phyloP scores from a whole-genome alignment of 2,329 filamentous ascomycete genomes.

The Venturia effusa region DNA sequence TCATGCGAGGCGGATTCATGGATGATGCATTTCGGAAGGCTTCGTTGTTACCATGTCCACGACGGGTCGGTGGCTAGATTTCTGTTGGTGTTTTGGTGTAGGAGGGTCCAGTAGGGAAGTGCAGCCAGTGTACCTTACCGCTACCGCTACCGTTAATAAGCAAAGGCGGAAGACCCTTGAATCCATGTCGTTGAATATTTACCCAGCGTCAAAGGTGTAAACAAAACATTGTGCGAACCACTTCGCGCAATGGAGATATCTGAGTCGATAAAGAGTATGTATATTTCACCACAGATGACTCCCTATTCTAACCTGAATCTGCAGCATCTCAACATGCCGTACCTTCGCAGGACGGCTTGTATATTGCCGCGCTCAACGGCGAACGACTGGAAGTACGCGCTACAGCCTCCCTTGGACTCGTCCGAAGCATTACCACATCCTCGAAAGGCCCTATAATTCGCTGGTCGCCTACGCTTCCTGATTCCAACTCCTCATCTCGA shows the following conservation, averaged over 20 bases:
- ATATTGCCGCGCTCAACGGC: conserved; percentile 28
- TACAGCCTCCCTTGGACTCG: conserved; percentile 24
- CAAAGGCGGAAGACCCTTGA: too few species aligned
- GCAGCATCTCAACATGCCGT: conserved; percentile 20
- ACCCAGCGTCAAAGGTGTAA: neutral
- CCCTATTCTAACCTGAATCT: neutral
- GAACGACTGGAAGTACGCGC: conserved; percentile 30
- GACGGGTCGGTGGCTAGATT: neutral
- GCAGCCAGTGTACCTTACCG: too few species aligned
- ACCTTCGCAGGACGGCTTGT: conserved; percentile 27
- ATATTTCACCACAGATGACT: too few species aligned
- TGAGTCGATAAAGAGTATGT: neutral
- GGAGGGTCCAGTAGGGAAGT: neutral
- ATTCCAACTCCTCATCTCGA: conserved; percentile 20
- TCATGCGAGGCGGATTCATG: neutral
- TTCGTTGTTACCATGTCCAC: too few species aligned
- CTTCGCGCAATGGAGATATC: neutral
- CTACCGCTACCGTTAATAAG: too few species aligned
- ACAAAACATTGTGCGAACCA: neutral
- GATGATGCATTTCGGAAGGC: too few species aligned
- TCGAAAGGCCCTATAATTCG: conserved; percentile 21
- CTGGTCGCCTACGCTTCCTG: conserved; percentile 23
- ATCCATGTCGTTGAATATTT: neutral
- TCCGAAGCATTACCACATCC: conserved; percentile 25
- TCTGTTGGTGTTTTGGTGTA: neutral